Evolutionary conservation across 331 rosid species (phyloP).

Genomic region (Malus hybrid): DNA sequence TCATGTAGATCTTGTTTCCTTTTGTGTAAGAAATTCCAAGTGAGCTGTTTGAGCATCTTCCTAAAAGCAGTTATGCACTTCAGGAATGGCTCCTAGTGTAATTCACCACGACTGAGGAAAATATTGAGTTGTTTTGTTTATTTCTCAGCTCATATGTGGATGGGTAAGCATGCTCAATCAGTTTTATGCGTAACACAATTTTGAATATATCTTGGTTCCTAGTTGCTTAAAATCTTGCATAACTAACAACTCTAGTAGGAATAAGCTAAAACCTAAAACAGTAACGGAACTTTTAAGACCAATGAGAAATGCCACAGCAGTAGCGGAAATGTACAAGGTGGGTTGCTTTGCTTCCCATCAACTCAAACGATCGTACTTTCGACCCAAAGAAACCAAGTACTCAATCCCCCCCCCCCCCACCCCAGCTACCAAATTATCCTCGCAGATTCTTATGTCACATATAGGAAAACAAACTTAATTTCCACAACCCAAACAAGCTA

Average conservation of each 20-base stretch:
- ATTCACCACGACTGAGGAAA: not conserved
- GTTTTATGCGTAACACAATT: not conserved
- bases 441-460: not conserved
- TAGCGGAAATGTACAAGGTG: not conserved
- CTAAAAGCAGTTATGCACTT: not conserved
- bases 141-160: not conserved
- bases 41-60: not conserved
- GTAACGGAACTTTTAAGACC: not conserved
- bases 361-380: not conserved
- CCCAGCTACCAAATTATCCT: not conserved
- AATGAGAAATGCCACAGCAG: not conserved
- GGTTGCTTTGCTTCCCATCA: not conserved
- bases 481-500: not conserved
- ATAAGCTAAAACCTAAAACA: not conserved
- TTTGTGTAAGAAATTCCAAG: not conserved
- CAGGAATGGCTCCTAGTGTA: not conserved
- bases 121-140: not conserved
- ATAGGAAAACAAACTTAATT: not conserved
- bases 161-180: not conserved
- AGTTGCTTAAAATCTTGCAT: not conserved
- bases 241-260: not conserved
- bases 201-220: not conserved
- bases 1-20: not conserved
- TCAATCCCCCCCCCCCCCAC: not conserved
- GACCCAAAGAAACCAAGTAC: not conserved